Conservation (phyloP, 2,329 filamentous ascomycete genomes). For the Phialemoniopsis sp. region DNA sequence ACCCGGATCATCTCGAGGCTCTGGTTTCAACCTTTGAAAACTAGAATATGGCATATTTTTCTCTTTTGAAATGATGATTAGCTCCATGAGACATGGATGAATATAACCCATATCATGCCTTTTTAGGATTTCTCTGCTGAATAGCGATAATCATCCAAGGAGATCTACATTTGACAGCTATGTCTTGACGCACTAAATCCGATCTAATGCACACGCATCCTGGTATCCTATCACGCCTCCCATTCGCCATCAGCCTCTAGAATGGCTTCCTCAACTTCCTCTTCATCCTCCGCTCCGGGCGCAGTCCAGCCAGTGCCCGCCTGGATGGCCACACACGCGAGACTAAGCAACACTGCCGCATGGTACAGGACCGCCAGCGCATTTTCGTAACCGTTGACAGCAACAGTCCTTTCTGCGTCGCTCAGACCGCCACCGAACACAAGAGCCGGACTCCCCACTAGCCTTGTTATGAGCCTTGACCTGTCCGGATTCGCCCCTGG, state of each 20-base stretch:
- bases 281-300: constrained; percentile 51
- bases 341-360: constrained; percentile 36
- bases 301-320: constrained; percentile 47
- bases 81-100: too few relatives aligned
- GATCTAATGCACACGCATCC: too few relatives aligned
- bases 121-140: too few relatives aligned
- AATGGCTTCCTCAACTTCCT: constrained; percentile 26
- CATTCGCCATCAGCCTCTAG: too few relatives aligned
- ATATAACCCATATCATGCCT: too few relatives aligned
- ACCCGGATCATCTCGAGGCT: constrained; percentile 9
- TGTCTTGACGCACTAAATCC: too few relatives aligned
- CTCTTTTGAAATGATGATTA: too few relatives aligned
- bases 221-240: not conserved
- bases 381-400: constrained; percentile 40
- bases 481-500: constrained; percentile 23
- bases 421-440: constrained; percentile 39
- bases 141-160: too few relatives aligned
- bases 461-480: constrained; percentile 34
- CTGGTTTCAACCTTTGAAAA: constrained; percentile 14
- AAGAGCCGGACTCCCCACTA: constrained; percentile 47
- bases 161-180: too few relatives aligned
- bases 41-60: too few relatives aligned
- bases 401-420: constrained; percentile 35
- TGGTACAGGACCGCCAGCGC: constrained; percentile 42
- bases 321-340: constrained; percentile 42